Evolutionary conservation across 257 asterid species (phyloP).

Genomic region (Rehmannia glutinosa): DNA sequence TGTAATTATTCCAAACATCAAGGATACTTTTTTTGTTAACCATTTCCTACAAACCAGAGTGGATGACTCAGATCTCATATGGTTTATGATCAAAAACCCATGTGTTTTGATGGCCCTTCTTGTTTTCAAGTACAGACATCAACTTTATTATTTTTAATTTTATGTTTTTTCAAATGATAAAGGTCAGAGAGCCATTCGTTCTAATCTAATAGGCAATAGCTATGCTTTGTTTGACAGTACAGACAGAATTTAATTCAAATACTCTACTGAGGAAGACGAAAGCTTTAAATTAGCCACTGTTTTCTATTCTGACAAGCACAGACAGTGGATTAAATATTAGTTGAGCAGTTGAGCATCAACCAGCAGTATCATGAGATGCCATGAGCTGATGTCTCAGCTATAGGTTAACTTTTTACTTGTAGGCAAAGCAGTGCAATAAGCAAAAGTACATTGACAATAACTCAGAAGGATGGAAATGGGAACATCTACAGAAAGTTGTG

Average conservation of each 20-base stretch:
- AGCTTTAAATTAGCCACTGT: no score
- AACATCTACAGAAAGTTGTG: no score
- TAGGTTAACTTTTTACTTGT: no score
- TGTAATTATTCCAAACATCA: no score
- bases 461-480: no score
- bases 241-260: conserved; percentile 24
- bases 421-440: no score
- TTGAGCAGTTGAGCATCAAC: conserved; percentile 21
- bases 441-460: no score
- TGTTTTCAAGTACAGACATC: conserved; percentile 20
- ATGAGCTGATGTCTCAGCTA: no score
- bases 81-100: background rate
- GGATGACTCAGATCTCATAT: no score
- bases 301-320: background rate
- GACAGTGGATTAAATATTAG: conserved; percentile 26
- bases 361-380: conserved; percentile 36
- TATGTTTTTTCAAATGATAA: background rate
- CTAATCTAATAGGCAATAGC: no score
- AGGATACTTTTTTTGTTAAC: no score
- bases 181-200: background rate
- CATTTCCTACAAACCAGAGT: no score
- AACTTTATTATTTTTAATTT: background rate
- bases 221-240: conserved; percentile 13
- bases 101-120: conserved; percentile 31
- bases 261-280: background rate